Percentiles rank a stretch among this genome's conserved stretches.
These are phyloP conservation scores for Brassica hybrid DNA, from an alignment of 441 rosid species.

Conservation along the genomic window DNA sequence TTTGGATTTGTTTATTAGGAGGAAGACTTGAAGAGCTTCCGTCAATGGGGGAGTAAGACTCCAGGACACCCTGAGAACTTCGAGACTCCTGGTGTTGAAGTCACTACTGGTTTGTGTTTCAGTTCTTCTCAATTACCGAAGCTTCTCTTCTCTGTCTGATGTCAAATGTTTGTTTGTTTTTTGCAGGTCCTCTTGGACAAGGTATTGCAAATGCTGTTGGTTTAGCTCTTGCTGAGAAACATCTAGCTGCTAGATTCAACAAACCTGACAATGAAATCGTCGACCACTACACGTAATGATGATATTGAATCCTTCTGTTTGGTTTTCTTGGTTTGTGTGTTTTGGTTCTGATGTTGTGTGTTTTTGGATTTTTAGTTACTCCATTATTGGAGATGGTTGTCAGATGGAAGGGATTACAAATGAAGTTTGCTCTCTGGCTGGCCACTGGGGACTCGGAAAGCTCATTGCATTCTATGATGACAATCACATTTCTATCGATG, in stretches of 20 bases:
- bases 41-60: conserved; percentile 58
- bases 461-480: conserved; percentile 93
- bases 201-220: conserved; percentile 99
- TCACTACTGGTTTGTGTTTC: conserved; percentile 48
- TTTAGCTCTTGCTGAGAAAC: conserved; percentile 96
- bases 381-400: conserved; percentile 88
- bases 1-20: conserved; percentile 39
- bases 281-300: conserved; percentile 86
- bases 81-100: conserved; percentile 57
- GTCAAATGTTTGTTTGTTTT: neutral
- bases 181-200: conserved; percentile 98
- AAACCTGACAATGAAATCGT: conserved; percentile 81
- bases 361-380: conserved; percentile 14
- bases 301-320: neutral
- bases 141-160: neutral
- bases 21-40: conserved; percentile 53
- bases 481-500: conserved; percentile 95
- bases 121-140: neutral
- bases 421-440: conserved; percentile 89
- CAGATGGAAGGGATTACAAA: conserved; percentile 94
- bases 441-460: conserved; percentile 95
- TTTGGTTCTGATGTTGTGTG: neutral
- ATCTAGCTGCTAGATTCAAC: conserved; percentile 92
- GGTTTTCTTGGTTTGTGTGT: conserved; percentile 9
- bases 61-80: conserved; percentile 63